Evolutionary conservation across 2,329 filamentous ascomycete species (phyloP).

Genomic region (Nothophoma quercina): DNA sequence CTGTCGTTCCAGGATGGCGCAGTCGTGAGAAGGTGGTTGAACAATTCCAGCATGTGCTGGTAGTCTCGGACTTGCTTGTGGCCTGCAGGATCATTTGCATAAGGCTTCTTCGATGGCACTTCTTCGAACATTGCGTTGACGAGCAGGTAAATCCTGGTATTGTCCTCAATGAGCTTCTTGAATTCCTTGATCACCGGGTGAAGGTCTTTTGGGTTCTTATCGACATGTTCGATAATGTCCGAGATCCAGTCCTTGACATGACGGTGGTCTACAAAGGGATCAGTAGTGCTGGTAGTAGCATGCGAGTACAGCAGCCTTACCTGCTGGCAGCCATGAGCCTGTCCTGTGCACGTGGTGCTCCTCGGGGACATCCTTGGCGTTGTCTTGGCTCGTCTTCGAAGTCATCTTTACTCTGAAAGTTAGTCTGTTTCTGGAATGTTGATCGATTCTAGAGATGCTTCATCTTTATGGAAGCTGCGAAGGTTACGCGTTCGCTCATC

Average conservation of each 20-base stretch:
- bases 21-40: constrained; percentile 63
- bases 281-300: not conserved
- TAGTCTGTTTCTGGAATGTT: not conserved
- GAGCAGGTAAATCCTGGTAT: constrained; percentile 71
- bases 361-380: constrained; percentile 21
- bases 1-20: constrained; percentile 54
- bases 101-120: constrained; percentile 67
- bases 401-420: not conserved
- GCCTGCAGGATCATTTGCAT: constrained; percentile 68
- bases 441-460: not conserved
- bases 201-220: constrained; percentile 59
- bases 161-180: constrained; percentile 69
- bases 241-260: constrained; percentile 70
- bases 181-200: constrained; percentile 71
- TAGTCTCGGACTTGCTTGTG: constrained; percentile 70
- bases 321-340: constrained; percentile 13
- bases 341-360: constrained; percentile 30
- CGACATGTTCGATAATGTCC: constrained; percentile 63
- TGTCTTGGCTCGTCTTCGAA: constrained; percentile 21
- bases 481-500: not conserved
- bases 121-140: constrained; percentile 74
- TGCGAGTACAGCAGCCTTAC: not conserved
- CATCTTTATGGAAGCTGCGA: not conserved
- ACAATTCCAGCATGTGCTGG: constrained; percentile 69
- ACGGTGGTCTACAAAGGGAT: constrained; percentile 64